Evolutionary conservation across 371 early-diverging fungal species (phyloP), one percentile per base, ranked within the genome.

Genomic region (Mucor indicus): DNA sequence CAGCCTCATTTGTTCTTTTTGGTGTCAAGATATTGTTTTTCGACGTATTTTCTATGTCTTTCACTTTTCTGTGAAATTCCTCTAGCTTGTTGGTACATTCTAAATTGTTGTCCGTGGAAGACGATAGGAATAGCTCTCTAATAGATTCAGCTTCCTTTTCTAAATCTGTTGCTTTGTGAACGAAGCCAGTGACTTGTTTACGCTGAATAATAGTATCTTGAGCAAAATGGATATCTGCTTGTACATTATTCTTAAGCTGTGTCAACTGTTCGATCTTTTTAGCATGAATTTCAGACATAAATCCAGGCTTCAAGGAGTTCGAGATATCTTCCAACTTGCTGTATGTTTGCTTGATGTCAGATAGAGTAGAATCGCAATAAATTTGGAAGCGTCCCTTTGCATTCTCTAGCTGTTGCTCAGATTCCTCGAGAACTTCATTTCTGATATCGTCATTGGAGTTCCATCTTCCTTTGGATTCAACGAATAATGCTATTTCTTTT

Each of bases 61-160:
- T 37, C 1, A 70, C 58, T 6, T 57, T 31, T 1, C 15, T 16
- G 4, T 38, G 40, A 21, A 60, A 64, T 3, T 58, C 27, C n/a
- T 58, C 53, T 16, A 70, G 22, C 4, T 39, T 31, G 8, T 12
- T 21, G 22, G 27, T 49, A 15, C 24, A 32, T 4, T 48, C 40
- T 7, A 24, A 38, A 9, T 55, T 37, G 2, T 41, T 38, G 9
- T 23, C 38, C 16, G 16, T 20, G 3, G 44, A 20, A 1, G 39
- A 38, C 2, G 57, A 20, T 16, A 64, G 19, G 17, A 71, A 54
- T 6, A 50, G 46, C 20, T 72, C 72, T 17, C 66, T 25, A 15
- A 72, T 65, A 0, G 25, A 30, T n/a, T 67, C 65, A 1, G 69
- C 69, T 12, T 41, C 17, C 5, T 56, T 55, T 25, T 68, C 72